Evolutionary conservation across 208 protist genomes (phyloP).

Genomic region (Acanthamoeba triangularis): DNA sequence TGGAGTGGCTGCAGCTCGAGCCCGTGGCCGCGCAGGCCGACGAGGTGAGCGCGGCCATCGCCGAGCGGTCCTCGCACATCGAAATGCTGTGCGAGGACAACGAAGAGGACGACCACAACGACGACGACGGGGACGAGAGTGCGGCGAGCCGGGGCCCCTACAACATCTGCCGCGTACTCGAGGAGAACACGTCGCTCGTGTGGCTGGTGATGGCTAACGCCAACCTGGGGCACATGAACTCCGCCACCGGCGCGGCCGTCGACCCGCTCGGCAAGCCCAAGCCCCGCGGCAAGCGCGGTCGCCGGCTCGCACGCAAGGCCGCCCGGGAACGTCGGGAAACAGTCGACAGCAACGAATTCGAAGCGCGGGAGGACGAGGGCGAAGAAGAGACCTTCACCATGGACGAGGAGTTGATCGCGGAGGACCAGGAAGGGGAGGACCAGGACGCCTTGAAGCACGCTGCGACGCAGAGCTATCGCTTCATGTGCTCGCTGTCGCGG

Average conservation of each 20-base stretch:
- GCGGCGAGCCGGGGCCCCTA: not conserved
- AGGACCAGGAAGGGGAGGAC: not conserved
- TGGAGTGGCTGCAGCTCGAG: constrained; percentile 32
- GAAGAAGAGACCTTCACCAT: not conserved
- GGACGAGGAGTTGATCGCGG: not conserved
- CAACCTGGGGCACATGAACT: not conserved
- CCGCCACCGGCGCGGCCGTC: not conserved
- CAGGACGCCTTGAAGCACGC: not conserved
- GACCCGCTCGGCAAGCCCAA: not conserved
- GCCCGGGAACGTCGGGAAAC: not conserved
- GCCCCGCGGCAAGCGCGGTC: constrained; percentile 5
- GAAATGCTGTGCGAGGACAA: constrained; percentile 19
- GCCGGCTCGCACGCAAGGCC: not conserved
- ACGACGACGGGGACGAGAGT: not conserved
- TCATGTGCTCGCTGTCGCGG: not conserved
- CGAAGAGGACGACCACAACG: not conserved
- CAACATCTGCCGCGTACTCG: constrained; percentile 23
- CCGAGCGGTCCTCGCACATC: not conserved
- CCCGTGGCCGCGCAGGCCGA: not conserved
- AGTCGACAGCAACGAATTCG: not conserved
- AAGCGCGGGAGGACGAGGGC: not conserved
- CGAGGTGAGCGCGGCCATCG: not conserved
- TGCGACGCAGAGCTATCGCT: not conserved
- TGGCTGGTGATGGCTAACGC: constrained; percentile 42
- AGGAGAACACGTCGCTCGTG: constrained; percentile 39